Conservation (phyloP, 148 eudicot species). For the Rhododendron ovatum region DNA sequence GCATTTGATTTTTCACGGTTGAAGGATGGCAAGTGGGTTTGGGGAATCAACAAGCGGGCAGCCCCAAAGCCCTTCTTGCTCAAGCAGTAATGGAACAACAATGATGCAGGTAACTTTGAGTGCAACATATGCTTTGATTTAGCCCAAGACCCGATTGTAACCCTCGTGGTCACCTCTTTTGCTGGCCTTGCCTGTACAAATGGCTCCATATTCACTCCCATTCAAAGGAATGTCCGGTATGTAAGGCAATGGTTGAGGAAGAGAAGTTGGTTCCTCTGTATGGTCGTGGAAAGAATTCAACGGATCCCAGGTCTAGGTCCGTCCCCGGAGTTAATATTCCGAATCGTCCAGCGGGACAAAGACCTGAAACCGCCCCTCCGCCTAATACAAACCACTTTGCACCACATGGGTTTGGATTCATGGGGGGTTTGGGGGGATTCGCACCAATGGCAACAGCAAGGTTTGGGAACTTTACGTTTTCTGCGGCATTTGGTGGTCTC, state of each 20-base stretch:
- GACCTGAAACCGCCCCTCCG: slow-evolving; percentile 50
- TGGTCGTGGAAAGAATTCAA: slow-evolving; percentile 49
- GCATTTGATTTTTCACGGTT: neutral
- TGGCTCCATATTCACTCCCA: slow-evolving; percentile 50
- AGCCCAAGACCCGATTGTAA: slow-evolving; percentile 57
- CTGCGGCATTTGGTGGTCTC: slow-evolving; percentile 50
- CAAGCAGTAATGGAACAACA: slow-evolving; percentile 25
- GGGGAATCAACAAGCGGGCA: slow-evolving; percentile 32
- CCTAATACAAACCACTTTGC: slow-evolving; percentile 37
- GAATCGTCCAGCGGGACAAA: slow-evolving; percentile 52
- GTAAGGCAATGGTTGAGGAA: slow-evolving; percentile 49
- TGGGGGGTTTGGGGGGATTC: slow-evolving; percentile 57
- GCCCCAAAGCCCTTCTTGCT: slow-evolving; percentile 30
- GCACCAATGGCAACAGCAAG: slow-evolving; percentile 49
- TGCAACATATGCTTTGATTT: slow-evolving; percentile 63
- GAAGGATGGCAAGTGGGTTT: slow-evolving; percentile 34
- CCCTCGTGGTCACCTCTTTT: slow-evolving; percentile 59
- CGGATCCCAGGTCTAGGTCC: slow-evolving; percentile 46
- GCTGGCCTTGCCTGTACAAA: slow-evolving; percentile 75
- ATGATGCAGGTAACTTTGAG: slow-evolving; percentile 44
- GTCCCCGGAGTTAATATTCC: slow-evolving; percentile 42
- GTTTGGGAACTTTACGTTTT: slow-evolving; percentile 53
- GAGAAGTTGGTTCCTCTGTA: slow-evolving; percentile 50
- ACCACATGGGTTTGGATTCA: slow-evolving; percentile 57
- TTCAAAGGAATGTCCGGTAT: slow-evolving; percentile 48